Base-by-base conservation (phyloP, 1,139 yeast species). In the Diutina scorzettiae region DNA sequence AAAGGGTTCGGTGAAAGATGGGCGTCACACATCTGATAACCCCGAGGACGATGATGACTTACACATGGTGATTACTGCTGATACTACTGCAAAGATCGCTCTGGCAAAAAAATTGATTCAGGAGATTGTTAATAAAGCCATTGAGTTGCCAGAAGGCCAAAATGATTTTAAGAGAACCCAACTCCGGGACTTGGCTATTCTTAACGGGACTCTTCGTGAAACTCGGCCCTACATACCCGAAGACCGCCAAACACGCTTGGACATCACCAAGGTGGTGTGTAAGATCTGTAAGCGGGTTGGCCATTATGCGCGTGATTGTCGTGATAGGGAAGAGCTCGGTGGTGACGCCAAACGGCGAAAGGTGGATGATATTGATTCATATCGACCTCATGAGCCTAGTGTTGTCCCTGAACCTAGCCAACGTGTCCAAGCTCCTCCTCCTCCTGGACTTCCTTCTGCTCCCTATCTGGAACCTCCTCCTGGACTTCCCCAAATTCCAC, bases 1-100 rank as follows among this genome's bases (percentile, higher is more conserved):
- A 31, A 79, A 82, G 52, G 99, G 99, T 0, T 87, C 97, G 0
- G 94, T 87, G 18, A 91, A 91, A 55, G 95, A 86, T 55, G 97
- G 97, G 36, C 82, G 81, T 57, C 71, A 70, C 46, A 60, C 69
- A 8, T 67, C 71, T 3, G 76, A 44, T 49, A 57, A 0, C 42
- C 50, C 46, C 11, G 46, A 46, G 21, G 51, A 53, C 18, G 49
- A 47, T 20, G 98, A 91, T 46, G 95, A 86, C 41, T 62, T 93
- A 46, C 98, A 93, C 59, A 91, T 95, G 53, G 63, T 89, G 40
- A 80, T 91, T 44, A 83, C 85, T 3, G 86, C 95, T 1, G 96
- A 89, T 49, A 71, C 80, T 16, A 89, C 78, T 49, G 89, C 76
- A 41, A 82, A 82, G 54, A 75, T 89, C 36, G 77, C 78, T 30